Evolutionary conservation across 1,284 basidiomycete species (phyloP).

Genomic region (Fomes fomentarius): DNA sequence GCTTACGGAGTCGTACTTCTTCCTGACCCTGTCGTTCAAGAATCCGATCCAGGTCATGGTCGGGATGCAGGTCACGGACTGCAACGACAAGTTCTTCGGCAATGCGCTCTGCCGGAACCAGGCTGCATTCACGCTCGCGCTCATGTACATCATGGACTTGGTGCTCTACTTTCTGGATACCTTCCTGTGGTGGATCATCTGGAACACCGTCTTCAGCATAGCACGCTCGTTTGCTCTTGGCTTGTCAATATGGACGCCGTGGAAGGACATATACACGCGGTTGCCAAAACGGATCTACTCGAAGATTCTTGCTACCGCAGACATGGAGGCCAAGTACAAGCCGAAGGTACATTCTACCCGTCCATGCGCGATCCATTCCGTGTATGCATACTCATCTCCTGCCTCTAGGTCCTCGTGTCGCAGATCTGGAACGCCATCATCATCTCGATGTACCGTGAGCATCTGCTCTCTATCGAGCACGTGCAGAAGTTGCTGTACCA

Average conservation of each 20-base stretch:
- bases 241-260: constrained; percentile 95
- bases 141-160: constrained; percentile 97
- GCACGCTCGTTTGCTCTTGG: constrained; percentile 89
- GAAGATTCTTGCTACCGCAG: constrained; percentile 87
- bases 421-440: constrained; percentile 99
- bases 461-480: constrained; percentile 93
- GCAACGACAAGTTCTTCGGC: constrained; percentile 85
- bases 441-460: constrained; percentile 99
- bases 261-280: constrained; percentile 93
- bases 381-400: background rate
- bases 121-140: constrained; percentile 87
- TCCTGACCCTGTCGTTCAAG: constrained; percentile 91
- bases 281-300: constrained; percentile 95
- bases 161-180: constrained; percentile 96
- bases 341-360: constrained; percentile 70
- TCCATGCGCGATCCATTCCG: background rate
- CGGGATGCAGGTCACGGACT: constrained; percentile 89
- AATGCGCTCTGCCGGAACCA: constrained; percentile 84
- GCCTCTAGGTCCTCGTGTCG: constrained; percentile 84
- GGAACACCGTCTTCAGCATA: constrained; percentile 95
- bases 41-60: constrained; percentile 91
- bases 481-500: constrained; percentile 95
- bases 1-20: constrained; percentile 94
- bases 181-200: constrained; percentile 97
- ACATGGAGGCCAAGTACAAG: constrained; percentile 97